Evolutionary conservation across 768 basidiomycete genomes (phyloP).

Genomic region (Trametes cubensis): DNA sequence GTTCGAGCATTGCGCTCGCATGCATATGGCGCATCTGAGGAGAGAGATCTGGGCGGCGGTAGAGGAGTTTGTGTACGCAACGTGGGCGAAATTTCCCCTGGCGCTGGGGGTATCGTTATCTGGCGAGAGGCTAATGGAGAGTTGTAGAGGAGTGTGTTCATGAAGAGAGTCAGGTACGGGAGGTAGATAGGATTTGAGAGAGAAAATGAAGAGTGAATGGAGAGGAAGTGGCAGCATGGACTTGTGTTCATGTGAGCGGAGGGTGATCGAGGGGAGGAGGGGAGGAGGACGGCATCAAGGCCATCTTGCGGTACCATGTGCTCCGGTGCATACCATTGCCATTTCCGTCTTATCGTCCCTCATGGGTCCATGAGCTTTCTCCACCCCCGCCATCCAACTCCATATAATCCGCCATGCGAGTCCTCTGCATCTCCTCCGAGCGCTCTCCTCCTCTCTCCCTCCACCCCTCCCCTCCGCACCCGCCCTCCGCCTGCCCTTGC

Average conservation of each 20-base stretch:
- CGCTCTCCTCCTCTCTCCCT: constrained; percentile 3
- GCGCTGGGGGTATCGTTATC: constrained; percentile 12
- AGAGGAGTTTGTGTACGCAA: too few species aligned
- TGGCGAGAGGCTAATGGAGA: too few species aligned
- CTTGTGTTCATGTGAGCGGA: constrained; percentile 4
- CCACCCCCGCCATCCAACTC: not conserved
- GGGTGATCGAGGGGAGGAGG: constrained; percentile 5
- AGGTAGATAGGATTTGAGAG: not conserved
- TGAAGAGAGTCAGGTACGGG: constrained; percentile 1
- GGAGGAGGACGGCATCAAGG: constrained; percentile 12
- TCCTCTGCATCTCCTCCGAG: not conserved
- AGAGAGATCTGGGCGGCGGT: too few species aligned
- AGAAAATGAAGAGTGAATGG: not conserved
- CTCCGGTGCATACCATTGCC: constrained; percentile 4
- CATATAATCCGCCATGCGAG: not conserved
- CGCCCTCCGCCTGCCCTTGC: not conserved
- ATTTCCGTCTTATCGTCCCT: constrained; percentile 19
- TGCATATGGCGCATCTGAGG: too few species aligned
- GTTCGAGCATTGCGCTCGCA: too few species aligned
- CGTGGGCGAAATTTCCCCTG: not conserved
- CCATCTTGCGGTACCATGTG: constrained; percentile 21
- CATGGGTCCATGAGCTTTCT: not conserved
- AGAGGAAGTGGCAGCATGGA: not conserved
- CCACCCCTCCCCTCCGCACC: too few species aligned
- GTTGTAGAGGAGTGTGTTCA: not conserved